Percentiles rank a stretch among this genome's conserved stretches.
phyloP scores from a whole-genome alignment of 2,329 filamentous ascomycete genomes.

The Fusarium verrucosum region DNA sequence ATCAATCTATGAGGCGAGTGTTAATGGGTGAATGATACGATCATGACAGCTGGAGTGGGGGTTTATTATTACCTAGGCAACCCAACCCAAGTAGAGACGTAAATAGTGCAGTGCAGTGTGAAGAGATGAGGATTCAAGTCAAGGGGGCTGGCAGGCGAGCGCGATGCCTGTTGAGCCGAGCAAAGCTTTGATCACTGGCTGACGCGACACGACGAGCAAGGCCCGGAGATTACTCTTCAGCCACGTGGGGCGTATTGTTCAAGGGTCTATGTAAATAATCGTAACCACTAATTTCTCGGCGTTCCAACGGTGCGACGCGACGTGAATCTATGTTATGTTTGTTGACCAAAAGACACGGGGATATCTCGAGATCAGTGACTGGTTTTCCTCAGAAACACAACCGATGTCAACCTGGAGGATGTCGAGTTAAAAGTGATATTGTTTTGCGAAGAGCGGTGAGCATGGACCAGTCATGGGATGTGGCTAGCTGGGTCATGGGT shows the following conservation, averaged over 20 bases:
- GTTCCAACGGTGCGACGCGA: constrained; percentile 18
- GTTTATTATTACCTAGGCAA: constrained; percentile 25
- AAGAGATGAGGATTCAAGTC: constrained; percentile 20
- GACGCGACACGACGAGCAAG: constrained; percentile 18
- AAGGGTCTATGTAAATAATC: constrained; percentile 28
- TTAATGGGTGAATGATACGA: constrained; percentile 22
- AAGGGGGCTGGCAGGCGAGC: constrained; percentile 22
- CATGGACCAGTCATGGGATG: constrained; percentile 20
- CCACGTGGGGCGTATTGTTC: constrained; percentile 26
- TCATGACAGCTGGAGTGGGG: constrained; percentile 10
- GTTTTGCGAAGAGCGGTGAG: constrained; percentile 22
- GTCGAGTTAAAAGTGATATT: constrained; percentile 8
- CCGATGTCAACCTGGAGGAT: constrained; percentile 11
- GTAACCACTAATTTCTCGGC: constrained; percentile 28
- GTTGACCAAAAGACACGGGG: constrained; percentile 11
- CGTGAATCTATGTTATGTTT: not conserved
- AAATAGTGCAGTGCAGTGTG: constrained; percentile 11
- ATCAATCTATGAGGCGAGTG: constrained; percentile 5
- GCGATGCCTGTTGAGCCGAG: constrained; percentile 13
- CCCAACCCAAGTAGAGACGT: constrained; percentile 10
- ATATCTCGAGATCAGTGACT: constrained; percentile 1
- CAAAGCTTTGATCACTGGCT: constrained; percentile 17
- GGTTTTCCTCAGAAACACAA: not conserved
- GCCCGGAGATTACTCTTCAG: constrained; percentile 25
- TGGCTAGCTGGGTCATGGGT: constrained; percentile 18